Conservation (phyloP, 2,329 filamentous ascomycete species). For the Didymella glomerata region DNA sequence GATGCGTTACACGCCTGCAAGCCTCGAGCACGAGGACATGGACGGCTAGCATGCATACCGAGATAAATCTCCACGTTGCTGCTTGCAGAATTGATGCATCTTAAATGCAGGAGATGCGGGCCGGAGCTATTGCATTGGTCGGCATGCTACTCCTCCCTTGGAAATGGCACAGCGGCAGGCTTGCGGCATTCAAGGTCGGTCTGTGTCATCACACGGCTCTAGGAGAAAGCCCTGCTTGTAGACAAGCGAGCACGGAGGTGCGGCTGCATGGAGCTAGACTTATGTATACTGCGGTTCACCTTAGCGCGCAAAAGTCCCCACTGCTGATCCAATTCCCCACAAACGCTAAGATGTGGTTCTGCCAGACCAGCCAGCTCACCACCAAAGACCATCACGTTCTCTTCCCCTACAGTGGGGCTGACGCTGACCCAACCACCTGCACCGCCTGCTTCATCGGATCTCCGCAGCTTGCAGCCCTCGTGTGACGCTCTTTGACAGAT, state of each 20-base stretch:
- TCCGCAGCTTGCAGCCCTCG: constrained; percentile 7
- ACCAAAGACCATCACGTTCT: constrained; percentile 14
- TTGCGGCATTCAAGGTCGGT: constrained; percentile 21
- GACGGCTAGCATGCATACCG: constrained; percentile 27
- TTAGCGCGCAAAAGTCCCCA: constrained; percentile 16
- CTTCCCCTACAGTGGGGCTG: constrained; percentile 14
- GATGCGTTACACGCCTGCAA: constrained; percentile 24
- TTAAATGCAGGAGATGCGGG: constrained; percentile 27
- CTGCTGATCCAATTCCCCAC: constrained; percentile 24
- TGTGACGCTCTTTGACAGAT: background rate
- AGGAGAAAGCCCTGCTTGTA: constrained; percentile 1
- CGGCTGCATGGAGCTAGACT: constrained; percentile 15
- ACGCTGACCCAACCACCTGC: constrained; percentile 13
- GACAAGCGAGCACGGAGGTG: constrained; percentile 11
- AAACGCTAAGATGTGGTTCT: constrained; percentile 28
- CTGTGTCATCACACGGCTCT: constrained; percentile 20
- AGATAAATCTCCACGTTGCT: constrained; percentile 41
- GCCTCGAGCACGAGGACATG: constrained; percentile 31
- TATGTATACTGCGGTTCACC: constrained; percentile 1
- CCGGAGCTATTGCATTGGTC: constrained; percentile 35
- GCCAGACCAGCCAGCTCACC: constrained; percentile 16
- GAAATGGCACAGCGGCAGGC: constrained; percentile 18
- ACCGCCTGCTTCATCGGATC: constrained; percentile 7
- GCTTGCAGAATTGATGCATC: constrained; percentile 16
- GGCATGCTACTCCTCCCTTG: constrained; percentile 18